Conservation (phyloP, 169 alveolate species). For the Amoebophrya sp. region DNA sequence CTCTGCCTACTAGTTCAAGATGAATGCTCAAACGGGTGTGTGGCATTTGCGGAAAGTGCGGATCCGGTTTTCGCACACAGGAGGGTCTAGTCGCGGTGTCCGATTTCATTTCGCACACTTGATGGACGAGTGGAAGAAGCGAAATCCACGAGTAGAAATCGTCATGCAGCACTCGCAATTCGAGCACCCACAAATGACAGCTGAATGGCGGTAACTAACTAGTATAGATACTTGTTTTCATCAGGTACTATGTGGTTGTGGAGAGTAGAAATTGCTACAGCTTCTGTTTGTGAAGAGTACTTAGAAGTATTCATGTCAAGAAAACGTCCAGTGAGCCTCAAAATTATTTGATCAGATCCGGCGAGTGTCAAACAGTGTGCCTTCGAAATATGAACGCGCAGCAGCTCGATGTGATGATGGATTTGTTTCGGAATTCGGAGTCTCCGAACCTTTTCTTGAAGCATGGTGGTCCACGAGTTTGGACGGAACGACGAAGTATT, state of each 20-base stretch:
- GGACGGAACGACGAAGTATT: conserved; percentile 49
- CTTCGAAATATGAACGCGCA: not conserved
- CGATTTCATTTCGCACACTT: no score
- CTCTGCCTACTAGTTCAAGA: not conserved
- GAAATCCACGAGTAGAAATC: conserved; percentile 46
- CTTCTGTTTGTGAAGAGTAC: not conserved
- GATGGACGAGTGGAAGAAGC: conserved; percentile 25
- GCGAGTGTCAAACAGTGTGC: not conserved
- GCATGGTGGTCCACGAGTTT: conserved; percentile 49
- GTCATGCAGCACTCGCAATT: conserved; percentile 39
- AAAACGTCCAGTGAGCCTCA: not conserved
- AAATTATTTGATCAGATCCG: not conserved
- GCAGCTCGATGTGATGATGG: conserved; percentile 22
- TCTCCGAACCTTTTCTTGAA: conserved; percentile 40
- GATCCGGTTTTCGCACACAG: conserved; percentile 26
- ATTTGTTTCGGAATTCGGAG: conserved; percentile 43
- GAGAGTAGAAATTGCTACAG: not conserved
- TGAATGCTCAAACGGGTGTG: conserved; percentile 47
- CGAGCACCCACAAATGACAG: conserved; percentile 46
- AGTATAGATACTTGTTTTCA: not conserved
- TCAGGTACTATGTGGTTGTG: not conserved
- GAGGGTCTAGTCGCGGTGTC: no score
- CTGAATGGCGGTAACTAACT: not conserved
- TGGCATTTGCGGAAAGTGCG: conserved; percentile 44
- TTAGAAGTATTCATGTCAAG: not conserved